Conservation (phyloP, 176 grass and related monocot species). For the Elymus sibiricus region DNA sequence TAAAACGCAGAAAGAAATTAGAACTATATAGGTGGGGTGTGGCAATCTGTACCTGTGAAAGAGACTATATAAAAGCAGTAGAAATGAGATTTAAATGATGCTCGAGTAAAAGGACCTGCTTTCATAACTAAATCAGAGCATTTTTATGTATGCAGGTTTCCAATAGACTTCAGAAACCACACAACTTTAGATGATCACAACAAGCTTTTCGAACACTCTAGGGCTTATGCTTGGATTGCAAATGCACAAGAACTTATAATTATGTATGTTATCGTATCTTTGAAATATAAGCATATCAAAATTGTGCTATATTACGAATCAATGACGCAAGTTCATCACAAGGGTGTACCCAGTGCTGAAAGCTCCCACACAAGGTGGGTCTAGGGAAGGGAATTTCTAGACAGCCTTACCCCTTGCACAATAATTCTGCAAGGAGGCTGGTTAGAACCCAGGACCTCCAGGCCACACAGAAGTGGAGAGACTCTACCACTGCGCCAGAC, state of each 20-base stretch:
- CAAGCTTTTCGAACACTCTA: not conserved
- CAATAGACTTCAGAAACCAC: not conserved
- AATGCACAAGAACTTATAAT: not conserved
- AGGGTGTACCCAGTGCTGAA: too few species aligned
- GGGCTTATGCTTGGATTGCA: not conserved
- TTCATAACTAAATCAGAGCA: not conserved
- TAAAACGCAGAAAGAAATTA: not conserved
- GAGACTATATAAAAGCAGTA: not conserved
- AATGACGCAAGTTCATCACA: not conserved
- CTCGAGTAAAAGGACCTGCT: not conserved
- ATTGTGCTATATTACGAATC: not conserved
- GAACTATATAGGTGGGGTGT: not conserved
- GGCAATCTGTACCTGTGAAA: not conserved
- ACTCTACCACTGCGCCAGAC: too few species aligned
- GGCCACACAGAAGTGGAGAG: too few species aligned
- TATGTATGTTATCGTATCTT: not conserved
- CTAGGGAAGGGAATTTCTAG: not conserved
- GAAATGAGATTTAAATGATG: not conserved
- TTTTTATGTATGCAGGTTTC: not conserved
- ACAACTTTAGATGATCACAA: not conserved
- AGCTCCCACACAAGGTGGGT: not conserved
- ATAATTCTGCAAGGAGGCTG: not conserved
- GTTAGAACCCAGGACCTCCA: not conserved
- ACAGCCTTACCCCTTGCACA: not conserved
- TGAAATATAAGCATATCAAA: not conserved